Conservation (phyloP, 129 eudicot species). For the Artemisia tridentata region DNA sequence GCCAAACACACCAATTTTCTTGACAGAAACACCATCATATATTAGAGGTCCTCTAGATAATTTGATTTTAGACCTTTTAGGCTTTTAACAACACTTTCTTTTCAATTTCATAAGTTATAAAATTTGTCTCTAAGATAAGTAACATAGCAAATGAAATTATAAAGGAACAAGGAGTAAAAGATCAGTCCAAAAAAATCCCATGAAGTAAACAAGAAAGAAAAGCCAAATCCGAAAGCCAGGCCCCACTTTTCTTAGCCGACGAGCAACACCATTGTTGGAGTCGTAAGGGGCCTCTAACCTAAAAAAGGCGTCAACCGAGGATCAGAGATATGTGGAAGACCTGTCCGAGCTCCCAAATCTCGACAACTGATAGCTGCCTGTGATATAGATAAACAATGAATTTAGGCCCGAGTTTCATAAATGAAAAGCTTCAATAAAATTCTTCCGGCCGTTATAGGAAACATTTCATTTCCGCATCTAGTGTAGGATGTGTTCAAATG, state of each 20-base stretch:
- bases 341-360: slow-evolving; percentile 85
- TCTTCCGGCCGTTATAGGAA: not conserved
- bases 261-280: not conserved
- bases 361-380: slow-evolving; percentile 80
- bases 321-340: slow-evolving; percentile 69
- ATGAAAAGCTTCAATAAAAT: not conserved
- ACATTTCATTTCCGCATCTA: not conserved
- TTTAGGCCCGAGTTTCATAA: not conserved
- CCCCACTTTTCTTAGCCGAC: slow-evolving; percentile 26
- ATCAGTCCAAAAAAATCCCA: slow-evolving; percentile 29
- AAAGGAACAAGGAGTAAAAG: slow-evolving; percentile 28
- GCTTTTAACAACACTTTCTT: not conserved
- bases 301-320: slow-evolving; percentile 64
- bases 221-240: slow-evolving; percentile 28
- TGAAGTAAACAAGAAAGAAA: slow-evolving; percentile 27
- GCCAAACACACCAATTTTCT: too few species aligned
- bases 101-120: not conserved
- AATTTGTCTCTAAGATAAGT: not conserved
- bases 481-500: not conserved
- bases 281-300: slow-evolving; percentile 33
- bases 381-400: slow-evolving; percentile 2
- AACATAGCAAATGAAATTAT: slow-evolving; percentile 12
- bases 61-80: too few species aligned
- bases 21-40: too few species aligned
- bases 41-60: too few species aligned